Base-by-base conservation (phyloP, 768 basidiomycete genomes). In the Sporobolomyces roseus region DNA sequence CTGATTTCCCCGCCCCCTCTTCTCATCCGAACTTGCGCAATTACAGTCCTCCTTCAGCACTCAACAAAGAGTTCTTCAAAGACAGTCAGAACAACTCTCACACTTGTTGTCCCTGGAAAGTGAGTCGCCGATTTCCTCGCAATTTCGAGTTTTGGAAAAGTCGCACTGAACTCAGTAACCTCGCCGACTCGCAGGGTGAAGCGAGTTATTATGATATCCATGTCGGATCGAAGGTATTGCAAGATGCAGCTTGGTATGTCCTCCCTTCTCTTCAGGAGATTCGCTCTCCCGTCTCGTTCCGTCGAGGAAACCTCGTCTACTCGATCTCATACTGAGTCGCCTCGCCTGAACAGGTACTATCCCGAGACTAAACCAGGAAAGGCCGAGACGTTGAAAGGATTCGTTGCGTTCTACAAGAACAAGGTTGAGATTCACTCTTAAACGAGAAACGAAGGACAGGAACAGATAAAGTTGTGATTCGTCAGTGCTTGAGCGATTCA, bases 391-490 rank as follows among this genome's bases (percentile, higher is more conserved):
- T 87, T 90, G 75, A 82, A 87, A 77, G 81, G 81, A 14, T 85
- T 86, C 75, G 81, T 90, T 27, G 90, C 89, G 0, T 90, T 91
- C 76, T 88, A 91, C 81, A 89, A 89, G 83, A 88, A 85, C 65
- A 77, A 74, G 50, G 68, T 74, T 23, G 66, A 64, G n/a, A n/a
- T n/a, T n/a, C n/a, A n/a, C n/a, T n/a, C n/a, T n/a, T n/a, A n/a
- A n/a, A n/a, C n/a, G n/a, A n/a, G n/a, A n/a, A n/a, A n/a, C n/a
- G n/a, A n/a, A n/a, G n/a, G n/a, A n/a, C n/a, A n/a, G n/a, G n/a
- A n/a, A n/a, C n/a, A n/a, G n/a, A n/a, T n/a, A n/a, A n/a, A n/a
- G n/a, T n/a, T n/a, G n/a, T n/a, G n/a, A n/a, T n/a, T n/a, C n/a
- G n/a, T n/a, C n/a, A n/a, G n/a, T n/a, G n/a, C n/a, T n/a, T n/a